phyloP scores from a whole-genome alignment of 139 green algal genomes.

The Picochlorum sp. region DNA sequence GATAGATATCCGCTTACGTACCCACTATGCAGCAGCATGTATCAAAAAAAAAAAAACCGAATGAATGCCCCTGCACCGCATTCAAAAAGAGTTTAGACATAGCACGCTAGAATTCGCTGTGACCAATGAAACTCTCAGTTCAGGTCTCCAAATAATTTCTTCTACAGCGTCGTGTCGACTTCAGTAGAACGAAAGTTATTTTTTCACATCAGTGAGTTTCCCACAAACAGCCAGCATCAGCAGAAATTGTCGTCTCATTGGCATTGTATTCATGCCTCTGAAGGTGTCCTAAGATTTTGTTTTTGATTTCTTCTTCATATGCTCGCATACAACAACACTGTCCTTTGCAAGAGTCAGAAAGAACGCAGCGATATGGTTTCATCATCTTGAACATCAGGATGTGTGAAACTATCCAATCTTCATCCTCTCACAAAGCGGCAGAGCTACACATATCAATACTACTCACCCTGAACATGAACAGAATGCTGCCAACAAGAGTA shows the following conservation, averaged over 20 bases:
- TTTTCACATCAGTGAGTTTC: slow-evolving; percentile 27
- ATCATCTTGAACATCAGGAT: neutral
- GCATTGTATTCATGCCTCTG: slow-evolving; percentile 9
- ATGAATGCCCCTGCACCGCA: neutral
- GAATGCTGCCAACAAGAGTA: too few relatives aligned
- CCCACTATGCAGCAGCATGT: neutral
- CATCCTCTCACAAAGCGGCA: slow-evolving; percentile 13
- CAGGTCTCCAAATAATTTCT: slow-evolving; percentile 37
- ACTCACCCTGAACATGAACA: too few relatives aligned
- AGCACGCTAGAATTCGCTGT: neutral
- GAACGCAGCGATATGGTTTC: slow-evolving; percentile 38
- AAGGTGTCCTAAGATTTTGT: slow-evolving; percentile 41
- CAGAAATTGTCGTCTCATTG: slow-evolving; percentile 14
- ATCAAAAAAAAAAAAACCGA: neutral
- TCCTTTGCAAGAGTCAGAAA: slow-evolving; percentile 27
- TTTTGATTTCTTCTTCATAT: slow-evolving; percentile 11
- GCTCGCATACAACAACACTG: neutral
- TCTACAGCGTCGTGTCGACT: slow-evolving; percentile 21
- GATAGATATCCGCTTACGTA: neutral
- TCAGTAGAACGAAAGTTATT: slow-evolving; percentile 46
- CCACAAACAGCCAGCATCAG: slow-evolving; percentile 10
- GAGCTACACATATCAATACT: neutral
- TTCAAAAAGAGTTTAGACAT: neutral
- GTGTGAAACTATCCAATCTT: slow-evolving; percentile 13
- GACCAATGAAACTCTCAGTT: slow-evolving; percentile 26